Base-by-base conservation (phyloP, 768 basidiomycete species). In the Chalciporus pseudorubinellus region DNA sequence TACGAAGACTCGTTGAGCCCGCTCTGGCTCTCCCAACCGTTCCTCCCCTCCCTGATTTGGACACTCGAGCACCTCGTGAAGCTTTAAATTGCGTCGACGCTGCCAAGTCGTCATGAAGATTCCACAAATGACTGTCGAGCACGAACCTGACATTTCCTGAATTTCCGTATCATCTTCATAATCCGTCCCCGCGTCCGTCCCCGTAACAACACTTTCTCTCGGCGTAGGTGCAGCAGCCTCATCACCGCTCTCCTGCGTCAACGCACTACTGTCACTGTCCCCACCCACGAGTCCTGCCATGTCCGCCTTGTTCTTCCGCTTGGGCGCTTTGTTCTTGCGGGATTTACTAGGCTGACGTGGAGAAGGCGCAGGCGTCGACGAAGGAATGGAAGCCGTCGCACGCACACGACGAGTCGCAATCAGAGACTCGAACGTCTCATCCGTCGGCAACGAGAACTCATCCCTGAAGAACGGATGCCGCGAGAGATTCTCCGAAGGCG, bases 221-320 rank as follows among this genome's bases (percentile, higher is more conserved):
- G 84, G 82, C 9, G 84, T 85, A 21, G 78, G 82, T 16, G 68
- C 73, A 24, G 4, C 7, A 6, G 69, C 71, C 62, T 92, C 89
- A 50, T 91, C 89, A 7, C 83, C 87, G 54, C 87, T 90, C 66
- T 91, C 88, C 63, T 87, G 83, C 4, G 89, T 92, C 60, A 92
- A 65, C 22, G 86, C 89, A 56, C 89, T 91, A 60, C 87, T 89
- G 56, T 91, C 89, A 62, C 89, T 91, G 61, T 92, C 88, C 1
- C 89, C 89, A 13, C 81, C 83, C 2, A 90, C 80, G n/a, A 90
- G 68, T 0, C 88, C 88, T 0, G 87, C 86, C 70, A 85, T 72
- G 50, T 83, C 80, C 7, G 80, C 75, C 58, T 67, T 74, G 38
- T 68, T 72, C 56, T 65, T 66, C 33, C 70, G 68, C 58, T 81